These are phyloP conservation scores for Craterostigma plantagineum DNA, from an alignment of 257 asterid genomes.

Conservation along the genomic window DNA sequence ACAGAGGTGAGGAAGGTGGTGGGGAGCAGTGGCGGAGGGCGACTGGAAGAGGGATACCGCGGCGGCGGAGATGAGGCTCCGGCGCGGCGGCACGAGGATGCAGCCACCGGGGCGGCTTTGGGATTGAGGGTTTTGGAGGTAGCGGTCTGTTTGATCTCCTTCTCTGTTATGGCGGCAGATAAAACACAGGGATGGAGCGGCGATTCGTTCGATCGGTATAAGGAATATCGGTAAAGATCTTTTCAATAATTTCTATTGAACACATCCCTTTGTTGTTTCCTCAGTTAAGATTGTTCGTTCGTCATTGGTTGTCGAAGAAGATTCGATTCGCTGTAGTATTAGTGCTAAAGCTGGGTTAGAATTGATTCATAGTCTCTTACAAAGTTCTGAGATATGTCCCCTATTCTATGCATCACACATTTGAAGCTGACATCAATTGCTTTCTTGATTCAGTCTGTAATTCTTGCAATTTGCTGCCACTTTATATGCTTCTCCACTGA, in stretches of 20 bases:
- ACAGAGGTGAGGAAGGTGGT: slow-evolving; percentile 24
- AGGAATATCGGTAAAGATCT: slow-evolving; percentile 30
- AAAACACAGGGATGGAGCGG: slow-evolving; percentile 74
- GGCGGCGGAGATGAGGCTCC: slow-evolving; percentile 17
- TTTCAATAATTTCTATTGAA: not conserved
- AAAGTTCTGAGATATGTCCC: not conserved
- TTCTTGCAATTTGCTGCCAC: too few relatives aligned
- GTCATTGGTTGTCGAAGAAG: not conserved
- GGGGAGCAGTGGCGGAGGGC: slow-evolving; percentile 14
- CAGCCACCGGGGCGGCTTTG: slow-evolving; percentile 19
- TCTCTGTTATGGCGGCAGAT: slow-evolving; percentile 79
- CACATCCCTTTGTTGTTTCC: too few relatives aligned
- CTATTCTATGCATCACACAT: too few relatives aligned
- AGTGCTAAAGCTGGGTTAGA: too few relatives aligned
- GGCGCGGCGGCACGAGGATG: slow-evolving; percentile 15
- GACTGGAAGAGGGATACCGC: slow-evolving; percentile 25
- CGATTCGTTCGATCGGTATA: slow-evolving; percentile 62
- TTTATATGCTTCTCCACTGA: too few relatives aligned
- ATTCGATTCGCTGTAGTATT: too few relatives aligned
- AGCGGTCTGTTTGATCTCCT: slow-evolving; percentile 42
- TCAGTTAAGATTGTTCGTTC: not conserved
- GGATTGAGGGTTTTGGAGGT: slow-evolving; percentile 42
- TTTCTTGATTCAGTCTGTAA: slow-evolving; percentile 1
- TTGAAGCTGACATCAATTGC: too few relatives aligned
- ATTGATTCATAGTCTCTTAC: too few relatives aligned